phyloP scores from a whole-genome alignment of 139 green algal genomes.

The Chlorella sp. region DNA sequence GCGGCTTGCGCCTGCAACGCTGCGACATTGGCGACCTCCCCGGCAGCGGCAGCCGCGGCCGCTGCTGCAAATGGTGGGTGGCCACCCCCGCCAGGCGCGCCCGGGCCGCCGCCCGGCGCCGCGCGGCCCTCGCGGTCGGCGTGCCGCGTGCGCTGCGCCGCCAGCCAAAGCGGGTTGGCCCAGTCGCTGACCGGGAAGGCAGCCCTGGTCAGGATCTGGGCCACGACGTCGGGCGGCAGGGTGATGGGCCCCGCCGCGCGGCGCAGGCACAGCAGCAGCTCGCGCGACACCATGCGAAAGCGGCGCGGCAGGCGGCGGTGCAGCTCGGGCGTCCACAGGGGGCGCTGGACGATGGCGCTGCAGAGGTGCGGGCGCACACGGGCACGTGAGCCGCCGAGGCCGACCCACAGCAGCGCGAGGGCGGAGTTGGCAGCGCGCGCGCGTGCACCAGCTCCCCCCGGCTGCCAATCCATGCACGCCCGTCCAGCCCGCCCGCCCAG shows the following conservation, averaged over 20 bases:
- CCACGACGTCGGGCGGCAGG: conserved; percentile 1
- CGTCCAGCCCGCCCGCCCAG: too few species aligned
- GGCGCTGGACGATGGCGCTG: conserved; percentile 16
- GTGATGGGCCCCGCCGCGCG: not conserved
- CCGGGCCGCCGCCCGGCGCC: too few species aligned
- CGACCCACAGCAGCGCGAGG: not conserved
- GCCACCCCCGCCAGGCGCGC: too few species aligned
- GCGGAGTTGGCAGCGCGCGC: not conserved
- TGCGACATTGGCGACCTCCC: too few species aligned
- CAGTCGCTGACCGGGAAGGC: conserved; percentile 6
- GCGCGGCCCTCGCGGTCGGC: too few species aligned
- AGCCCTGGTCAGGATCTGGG: conserved; percentile 4
- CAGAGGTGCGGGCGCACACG: not conserved
- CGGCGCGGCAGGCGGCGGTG: conserved; percentile 2
- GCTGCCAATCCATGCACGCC: not conserved
- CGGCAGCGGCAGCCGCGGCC: too few species aligned
- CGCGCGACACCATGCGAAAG: conserved; percentile 1
- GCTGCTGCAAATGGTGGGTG: too few species aligned
- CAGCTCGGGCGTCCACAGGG: conserved; percentile 21
- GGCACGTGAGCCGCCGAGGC: not conserved
- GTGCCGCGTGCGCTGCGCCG: too few species aligned
- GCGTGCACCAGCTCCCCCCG: not conserved
- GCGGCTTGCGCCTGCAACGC: too few species aligned
- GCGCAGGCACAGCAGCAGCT: conserved; percentile 19
- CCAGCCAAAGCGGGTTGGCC: not conserved